These are phyloP conservation scores for Diaporthe citri DNA, from an alignment of 2,329 filamentous ascomycete genomes.

Conservation along the genomic window DNA sequence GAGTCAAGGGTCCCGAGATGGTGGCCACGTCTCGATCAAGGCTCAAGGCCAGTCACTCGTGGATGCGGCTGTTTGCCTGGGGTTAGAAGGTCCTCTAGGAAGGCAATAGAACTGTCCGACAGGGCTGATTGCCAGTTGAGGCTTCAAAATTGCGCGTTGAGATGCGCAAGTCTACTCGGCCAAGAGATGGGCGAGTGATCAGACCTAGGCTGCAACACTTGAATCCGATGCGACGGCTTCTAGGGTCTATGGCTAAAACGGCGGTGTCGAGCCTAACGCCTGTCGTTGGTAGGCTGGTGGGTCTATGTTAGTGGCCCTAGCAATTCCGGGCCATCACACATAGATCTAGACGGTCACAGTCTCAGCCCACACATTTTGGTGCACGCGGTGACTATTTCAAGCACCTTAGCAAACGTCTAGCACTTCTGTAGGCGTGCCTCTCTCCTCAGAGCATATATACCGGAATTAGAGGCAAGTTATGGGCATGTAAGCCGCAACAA, in stretches of 20 bases:
- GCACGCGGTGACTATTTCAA: background rate
- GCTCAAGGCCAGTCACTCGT: constrained; percentile 12
- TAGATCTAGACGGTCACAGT: background rate
- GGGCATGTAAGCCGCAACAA: background rate
- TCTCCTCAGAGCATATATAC: background rate
- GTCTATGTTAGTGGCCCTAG: background rate
- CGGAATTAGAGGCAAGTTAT: background rate
- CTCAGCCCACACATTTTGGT: background rate
- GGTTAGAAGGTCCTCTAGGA: background rate
- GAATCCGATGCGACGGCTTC: background rate
- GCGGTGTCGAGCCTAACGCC: background rate
- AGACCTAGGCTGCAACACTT: constrained; percentile 6
- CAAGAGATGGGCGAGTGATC: background rate
- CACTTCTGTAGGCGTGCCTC: background rate
- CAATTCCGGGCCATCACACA: background rate
- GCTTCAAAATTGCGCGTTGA: background rate
- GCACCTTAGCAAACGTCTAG: background rate
- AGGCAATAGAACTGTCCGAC: background rate
- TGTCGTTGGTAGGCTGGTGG: background rate
- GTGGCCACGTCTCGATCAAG: constrained; percentile 33
- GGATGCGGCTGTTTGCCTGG: constrained; percentile 8
- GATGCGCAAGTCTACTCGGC: background rate
- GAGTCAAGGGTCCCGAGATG: constrained; percentile 33
- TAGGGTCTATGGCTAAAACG: background rate
- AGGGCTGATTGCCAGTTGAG: constrained; percentile 7